phyloP scores from a whole-genome alignment of 2,329 filamentous ascomycete species.

The Penicillium griseofulvum region DNA sequence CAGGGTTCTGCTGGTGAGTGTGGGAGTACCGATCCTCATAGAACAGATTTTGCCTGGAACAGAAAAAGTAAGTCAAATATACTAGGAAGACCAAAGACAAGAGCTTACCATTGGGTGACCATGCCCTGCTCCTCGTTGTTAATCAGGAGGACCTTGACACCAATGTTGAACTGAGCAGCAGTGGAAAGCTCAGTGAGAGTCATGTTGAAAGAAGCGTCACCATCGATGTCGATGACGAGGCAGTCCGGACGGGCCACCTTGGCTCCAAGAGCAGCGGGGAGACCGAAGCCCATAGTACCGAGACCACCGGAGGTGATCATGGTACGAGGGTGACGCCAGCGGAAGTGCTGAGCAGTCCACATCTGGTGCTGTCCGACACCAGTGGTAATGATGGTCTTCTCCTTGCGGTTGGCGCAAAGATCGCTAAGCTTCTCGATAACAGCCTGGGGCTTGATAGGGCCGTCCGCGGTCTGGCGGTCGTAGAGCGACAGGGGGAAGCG shows the following conservation, averaged over 20 bases:
- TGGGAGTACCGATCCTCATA: slow-evolving; percentile 91
- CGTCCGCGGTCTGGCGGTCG: slow-evolving; percentile 71
- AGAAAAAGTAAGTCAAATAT: background rate
- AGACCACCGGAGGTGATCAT: slow-evolving; percentile 97
- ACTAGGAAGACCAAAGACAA: background rate
- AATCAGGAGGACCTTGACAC: slow-evolving; percentile 87
- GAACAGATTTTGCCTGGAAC: slow-evolving; percentile 76
- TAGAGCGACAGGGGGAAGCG: slow-evolving; percentile 83
- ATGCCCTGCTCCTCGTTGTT: slow-evolving; percentile 99
- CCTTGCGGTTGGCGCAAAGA: slow-evolving; percentile 74
- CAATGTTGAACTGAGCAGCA: slow-evolving; percentile 92
- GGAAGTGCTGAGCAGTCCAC: slow-evolving; percentile 97
- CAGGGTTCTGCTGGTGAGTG: slow-evolving; percentile 92
- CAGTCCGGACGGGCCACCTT: slow-evolving; percentile 81
- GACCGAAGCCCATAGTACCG: slow-evolving; percentile 92
- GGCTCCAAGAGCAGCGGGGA: slow-evolving; percentile 91
- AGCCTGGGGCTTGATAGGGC: slow-evolving; percentile 89
- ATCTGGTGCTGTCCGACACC: slow-evolving; percentile 98
- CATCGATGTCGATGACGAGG: slow-evolving; percentile 92
- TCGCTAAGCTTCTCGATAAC: slow-evolving; percentile 88
- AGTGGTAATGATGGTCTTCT: slow-evolving; percentile 83
- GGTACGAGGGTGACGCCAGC: slow-evolving; percentile 84
- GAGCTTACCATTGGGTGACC: slow-evolving; percentile 76
- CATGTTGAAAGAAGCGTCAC: slow-evolving; percentile 99
- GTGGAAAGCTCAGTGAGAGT: slow-evolving; percentile 93